Conservation (phyloP, 352 stramenopile species). For the Phytophthora capsici region DNA sequence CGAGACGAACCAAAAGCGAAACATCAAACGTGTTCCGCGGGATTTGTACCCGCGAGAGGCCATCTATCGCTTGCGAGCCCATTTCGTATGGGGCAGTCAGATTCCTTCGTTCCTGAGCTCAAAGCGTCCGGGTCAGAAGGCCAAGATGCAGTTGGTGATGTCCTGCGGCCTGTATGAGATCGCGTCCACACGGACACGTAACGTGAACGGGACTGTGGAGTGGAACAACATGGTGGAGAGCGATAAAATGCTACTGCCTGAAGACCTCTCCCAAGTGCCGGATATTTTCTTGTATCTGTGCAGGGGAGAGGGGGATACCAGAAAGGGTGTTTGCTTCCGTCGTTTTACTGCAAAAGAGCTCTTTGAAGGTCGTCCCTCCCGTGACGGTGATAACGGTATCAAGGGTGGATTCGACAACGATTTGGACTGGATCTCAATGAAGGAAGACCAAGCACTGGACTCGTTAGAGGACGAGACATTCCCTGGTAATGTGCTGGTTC, state of each 20-base stretch:
- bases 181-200: conserved; percentile 57
- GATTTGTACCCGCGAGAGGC: conserved; percentile 65
- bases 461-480: conserved; percentile 80
- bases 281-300: conserved; percentile 91
- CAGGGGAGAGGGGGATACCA: conserved; percentile 64
- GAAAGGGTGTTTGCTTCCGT: conserved; percentile 77
- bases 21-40: conserved; percentile 69
- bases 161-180: conserved; percentile 72
- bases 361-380: conserved; percentile 40
- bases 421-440: conserved; percentile 79
- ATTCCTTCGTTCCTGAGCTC: conserved; percentile 79
- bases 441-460: conserved; percentile 85
- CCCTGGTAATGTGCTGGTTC: conserved; percentile 82
- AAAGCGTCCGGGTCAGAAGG: conserved; percentile 73
- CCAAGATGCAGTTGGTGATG: conserved; percentile 81
- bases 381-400: conserved; percentile 6
- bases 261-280: conserved; percentile 79
- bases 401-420: conserved; percentile 55
- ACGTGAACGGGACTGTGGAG: conserved; percentile 82
- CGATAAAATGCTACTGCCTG: conserved; percentile 75
- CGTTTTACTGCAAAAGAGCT: conserved; percentile 85
- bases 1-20: conserved; percentile 85
- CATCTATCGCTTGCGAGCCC: conserved; percentile 76
- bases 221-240: conserved; percentile 86
- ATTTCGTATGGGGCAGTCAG: conserved; percentile 78